Conservation (phyloP, 2,329 filamentous ascomycete species). For the Cladosporium halotolerans region DNA sequence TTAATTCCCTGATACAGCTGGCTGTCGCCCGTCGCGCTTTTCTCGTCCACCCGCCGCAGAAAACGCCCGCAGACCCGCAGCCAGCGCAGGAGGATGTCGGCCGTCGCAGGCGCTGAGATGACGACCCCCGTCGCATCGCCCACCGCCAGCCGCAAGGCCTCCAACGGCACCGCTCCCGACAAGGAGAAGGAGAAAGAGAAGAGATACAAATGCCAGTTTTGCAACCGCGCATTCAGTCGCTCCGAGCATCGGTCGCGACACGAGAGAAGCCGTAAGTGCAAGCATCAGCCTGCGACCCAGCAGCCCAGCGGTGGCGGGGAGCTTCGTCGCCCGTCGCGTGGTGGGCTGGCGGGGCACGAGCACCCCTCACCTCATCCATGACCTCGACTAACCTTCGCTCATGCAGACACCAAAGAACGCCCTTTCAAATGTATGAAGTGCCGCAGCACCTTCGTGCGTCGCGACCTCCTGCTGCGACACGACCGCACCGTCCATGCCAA, state of each 20-base stretch:
- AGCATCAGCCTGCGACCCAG: conserved; percentile 10
- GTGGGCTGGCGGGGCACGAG: conserved; percentile 22
- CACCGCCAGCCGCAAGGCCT: conserved; percentile 36
- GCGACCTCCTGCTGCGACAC: conserved; percentile 91
- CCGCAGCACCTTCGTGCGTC: conserved; percentile 94
- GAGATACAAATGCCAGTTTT: conserved; percentile 99
- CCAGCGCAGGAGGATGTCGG: conserved; percentile 15
- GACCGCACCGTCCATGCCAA: conserved; percentile 98
- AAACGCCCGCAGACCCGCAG: conserved; percentile 2
- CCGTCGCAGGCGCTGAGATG: conserved; percentile 45
- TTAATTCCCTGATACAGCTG: conserved; percentile 22
- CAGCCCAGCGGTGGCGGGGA: conserved; percentile 12
- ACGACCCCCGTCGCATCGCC: conserved; percentile 58
- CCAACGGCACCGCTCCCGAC: conserved; percentile 15
- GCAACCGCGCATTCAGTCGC: conserved; percentile 92
- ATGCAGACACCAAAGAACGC: conserved; percentile 89
- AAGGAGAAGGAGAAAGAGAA: conserved; percentile 56
- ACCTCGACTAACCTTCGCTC: not conserved
- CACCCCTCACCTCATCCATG: conserved; percentile 5
- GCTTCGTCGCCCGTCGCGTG: conserved; percentile 14
- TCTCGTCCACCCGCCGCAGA: not conserved
- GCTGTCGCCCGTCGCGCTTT: conserved; percentile 14
- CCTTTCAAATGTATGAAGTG: conserved; percentile 99
- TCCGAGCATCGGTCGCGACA: conserved; percentile 96
- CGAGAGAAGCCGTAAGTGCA: conserved; percentile 89